Evolutionary conservation across 345 rosid species (phyloP).

Genomic region (Mercurialis annua): DNA sequence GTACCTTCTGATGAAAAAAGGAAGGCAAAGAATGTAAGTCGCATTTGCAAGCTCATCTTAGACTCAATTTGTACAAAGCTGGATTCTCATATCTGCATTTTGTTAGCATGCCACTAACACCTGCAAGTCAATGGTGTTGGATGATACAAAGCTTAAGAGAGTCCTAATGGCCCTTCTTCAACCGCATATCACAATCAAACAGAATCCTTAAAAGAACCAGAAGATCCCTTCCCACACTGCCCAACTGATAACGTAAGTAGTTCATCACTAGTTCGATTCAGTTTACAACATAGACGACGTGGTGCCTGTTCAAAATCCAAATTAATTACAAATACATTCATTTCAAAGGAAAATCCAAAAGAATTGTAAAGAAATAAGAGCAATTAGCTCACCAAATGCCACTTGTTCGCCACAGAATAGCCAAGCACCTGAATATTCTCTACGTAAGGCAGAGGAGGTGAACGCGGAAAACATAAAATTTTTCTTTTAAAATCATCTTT

Average conservation of each 20-base stretch:
- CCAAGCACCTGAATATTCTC: constrained; percentile 58
- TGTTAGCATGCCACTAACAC: constrained; percentile 15
- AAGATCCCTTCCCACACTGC: constrained; percentile 57
- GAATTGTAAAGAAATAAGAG: background rate
- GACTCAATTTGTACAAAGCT: constrained; percentile 28
- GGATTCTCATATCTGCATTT: constrained; percentile 36
- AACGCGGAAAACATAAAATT: constrained; percentile 66
- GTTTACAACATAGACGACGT: constrained; percentile 71
- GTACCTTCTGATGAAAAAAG: constrained; percentile 44
- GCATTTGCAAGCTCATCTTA: constrained; percentile 25
- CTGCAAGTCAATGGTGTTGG: constrained; percentile 11
- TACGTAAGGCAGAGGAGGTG: constrained; percentile 55
- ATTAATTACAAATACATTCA: constrained; percentile 1
- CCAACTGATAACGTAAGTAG: constrained; percentile 59
- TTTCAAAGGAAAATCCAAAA: background rate
- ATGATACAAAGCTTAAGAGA: constrained; percentile 25
- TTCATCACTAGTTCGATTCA: constrained; percentile 42
- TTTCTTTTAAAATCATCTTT: constrained; percentile 65
- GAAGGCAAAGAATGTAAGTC: constrained; percentile 43
- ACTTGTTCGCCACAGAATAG: constrained; percentile 50
- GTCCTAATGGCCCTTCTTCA: constrained; percentile 27
- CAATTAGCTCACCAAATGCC: constrained; percentile 71
- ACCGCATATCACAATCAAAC: constrained; percentile 33
- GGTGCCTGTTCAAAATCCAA: constrained; percentile 51
- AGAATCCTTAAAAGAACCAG: constrained; percentile 44